These are phyloP conservation scores for Camellia lanceoleosa DNA, from an alignment of 148 eudicot genomes.

Conservation along the genomic window DNA sequence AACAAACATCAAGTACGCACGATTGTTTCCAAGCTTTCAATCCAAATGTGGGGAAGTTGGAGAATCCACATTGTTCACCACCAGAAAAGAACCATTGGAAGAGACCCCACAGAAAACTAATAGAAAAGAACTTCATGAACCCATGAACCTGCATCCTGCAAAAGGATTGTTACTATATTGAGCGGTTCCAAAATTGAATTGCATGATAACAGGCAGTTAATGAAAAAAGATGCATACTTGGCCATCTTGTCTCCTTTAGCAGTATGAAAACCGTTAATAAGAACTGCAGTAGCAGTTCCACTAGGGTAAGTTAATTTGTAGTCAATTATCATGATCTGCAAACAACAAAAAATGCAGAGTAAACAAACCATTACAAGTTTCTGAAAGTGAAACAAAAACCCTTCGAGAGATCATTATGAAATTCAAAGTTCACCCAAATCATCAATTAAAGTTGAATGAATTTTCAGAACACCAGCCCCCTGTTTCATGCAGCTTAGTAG, in stretches of 20 bases:
- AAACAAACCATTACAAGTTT: not conserved
- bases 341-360: not conserved
- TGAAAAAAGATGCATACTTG: constrained; percentile 27
- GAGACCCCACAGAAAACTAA: too few relatives aligned
- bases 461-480: too few relatives aligned
- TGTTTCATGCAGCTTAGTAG: too few relatives aligned
- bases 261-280: constrained; percentile 55
- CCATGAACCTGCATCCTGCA: too few relatives aligned
- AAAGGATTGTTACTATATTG: not conserved
- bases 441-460: too few relatives aligned
- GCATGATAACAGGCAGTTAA: not conserved
- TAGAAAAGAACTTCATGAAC: too few relatives aligned
- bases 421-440: not conserved
- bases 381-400: not conserved
- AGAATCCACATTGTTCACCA: too few relatives aligned
- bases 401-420: not conserved
- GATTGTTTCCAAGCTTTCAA: too few relatives aligned
- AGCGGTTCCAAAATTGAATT: not conserved
- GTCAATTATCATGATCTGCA: constrained; percentile 57
- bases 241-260: constrained; percentile 53
- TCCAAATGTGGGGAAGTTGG: too few relatives aligned
- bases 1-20: too few relatives aligned
- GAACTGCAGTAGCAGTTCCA: constrained; percentile 62
- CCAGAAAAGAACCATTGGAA: too few relatives aligned
- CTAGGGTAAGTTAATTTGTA: constrained; percentile 49